Evolutionary conservation across 148 eudicot genomes (phyloP), one percentile per base, ranked within the genome.

Genomic region (Euryodendron excelsum): DNA sequence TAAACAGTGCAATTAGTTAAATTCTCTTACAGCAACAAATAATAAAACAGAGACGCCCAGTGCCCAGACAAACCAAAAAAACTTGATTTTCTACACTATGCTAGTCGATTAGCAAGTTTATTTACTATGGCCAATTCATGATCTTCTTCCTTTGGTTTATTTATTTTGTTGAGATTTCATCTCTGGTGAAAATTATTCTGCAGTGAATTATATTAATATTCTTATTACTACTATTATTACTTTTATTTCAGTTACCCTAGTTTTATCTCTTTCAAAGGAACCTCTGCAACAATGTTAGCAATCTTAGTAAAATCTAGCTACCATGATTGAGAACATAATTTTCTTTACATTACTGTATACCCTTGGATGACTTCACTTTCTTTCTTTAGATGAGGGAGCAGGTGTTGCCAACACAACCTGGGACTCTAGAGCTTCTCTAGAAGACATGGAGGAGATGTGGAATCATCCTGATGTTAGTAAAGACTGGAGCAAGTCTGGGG

Each of bases 371-470:
- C 33, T 80, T 59, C 58, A 60, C 69, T 77, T 30, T 25, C 70
- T 75, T 28, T 77, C 61, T 75, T 69, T 56, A 56, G 48, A 44
- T 50, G 69, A 20, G 72, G 71, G 60, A 78, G 23, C 70, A 71
- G 80, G n/a, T 76, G 73, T 47, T 41, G 61, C 48, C 1, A 36
- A 76, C 21, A 71, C 75, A 72, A 85, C 80, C 27, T 91, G 96
- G 96, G 96, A 91, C 80, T 85, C 89, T 58, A 85, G 85, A 81
- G 72, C 90, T 76, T 87, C 88, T 61, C 52, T 68, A 5, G 91
- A 90, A 76, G 96, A 91, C 74, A 90, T 91, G 93, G 88, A 88
- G 70, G 88, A 73, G 37, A 84, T 91, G 93, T 91, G 96, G 96
- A 90, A 80, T 72, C 59, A 84, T 72, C 88, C 82, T 31, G 75